These are phyloP conservation scores for Coemansia sp. DNA, from an alignment of 192 early-diverging fungal genomes.

Conservation along the genomic window DNA sequence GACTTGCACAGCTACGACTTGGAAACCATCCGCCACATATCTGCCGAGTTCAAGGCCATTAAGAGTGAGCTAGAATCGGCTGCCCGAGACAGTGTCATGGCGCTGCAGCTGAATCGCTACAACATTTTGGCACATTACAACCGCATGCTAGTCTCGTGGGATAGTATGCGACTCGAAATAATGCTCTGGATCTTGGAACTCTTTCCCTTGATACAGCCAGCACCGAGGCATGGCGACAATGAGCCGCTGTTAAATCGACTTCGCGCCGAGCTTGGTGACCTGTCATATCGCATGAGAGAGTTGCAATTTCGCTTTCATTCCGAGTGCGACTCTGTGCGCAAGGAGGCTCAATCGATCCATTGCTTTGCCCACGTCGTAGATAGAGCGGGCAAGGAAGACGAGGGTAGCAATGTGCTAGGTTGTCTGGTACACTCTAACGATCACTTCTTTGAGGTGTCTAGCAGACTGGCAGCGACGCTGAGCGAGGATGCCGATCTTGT, in stretches of 20 bases:
- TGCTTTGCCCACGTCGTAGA: neutral
- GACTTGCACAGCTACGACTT: constrained; percentile 3
- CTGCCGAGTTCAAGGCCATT: constrained; percentile 8
- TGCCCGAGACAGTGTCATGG: constrained; percentile 18
- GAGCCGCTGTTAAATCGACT: constrained; percentile 21
- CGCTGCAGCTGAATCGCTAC: constrained; percentile 30
- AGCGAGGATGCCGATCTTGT: constrained; percentile 14
- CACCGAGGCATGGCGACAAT: neutral
- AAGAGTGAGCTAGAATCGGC: constrained; percentile 21
- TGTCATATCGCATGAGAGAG: constrained; percentile 24
- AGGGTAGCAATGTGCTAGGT: neutral
- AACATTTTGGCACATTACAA: constrained; percentile 45
- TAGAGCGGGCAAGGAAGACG: constrained; percentile 2
- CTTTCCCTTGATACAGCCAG: constrained; percentile 9
- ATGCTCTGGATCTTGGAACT: constrained; percentile 34
- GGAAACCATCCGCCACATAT: neutral
- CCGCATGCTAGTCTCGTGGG: constrained; percentile 30
- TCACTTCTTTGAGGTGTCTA: constrained; percentile 30
- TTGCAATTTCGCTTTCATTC: constrained; percentile 12
- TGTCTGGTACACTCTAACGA: constrained; percentile 24
- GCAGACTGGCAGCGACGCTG: neutral
- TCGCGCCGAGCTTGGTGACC: constrained; percentile 49
- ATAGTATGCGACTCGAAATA: constrained; percentile 30
- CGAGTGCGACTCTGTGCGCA: neutral
- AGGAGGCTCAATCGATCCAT: constrained; percentile 11